phyloP scores from a whole-genome alignment of 495 filamentous ascomycete genomes.

The Penicillium waksmanii region DNA sequence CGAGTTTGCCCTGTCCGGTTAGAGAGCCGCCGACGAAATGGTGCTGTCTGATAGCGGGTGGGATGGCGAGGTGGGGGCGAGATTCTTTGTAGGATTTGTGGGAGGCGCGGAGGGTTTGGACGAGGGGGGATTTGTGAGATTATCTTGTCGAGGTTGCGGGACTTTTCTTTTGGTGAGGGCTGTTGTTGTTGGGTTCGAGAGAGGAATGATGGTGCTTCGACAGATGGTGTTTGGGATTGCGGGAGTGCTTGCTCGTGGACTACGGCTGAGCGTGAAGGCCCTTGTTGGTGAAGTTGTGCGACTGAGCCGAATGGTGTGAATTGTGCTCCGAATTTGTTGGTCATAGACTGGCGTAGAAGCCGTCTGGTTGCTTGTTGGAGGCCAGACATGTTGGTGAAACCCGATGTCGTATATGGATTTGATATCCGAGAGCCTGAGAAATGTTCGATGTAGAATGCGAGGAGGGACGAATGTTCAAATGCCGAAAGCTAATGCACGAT shows the following conservation, averaged over 20 bases:
- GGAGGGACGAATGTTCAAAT: not conserved
- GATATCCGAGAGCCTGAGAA: not conserved
- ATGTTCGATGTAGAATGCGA: not conserved
- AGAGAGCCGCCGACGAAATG: slow-evolving; percentile 55
- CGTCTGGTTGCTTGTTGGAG: slow-evolving; percentile 14
- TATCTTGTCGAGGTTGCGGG: slow-evolving; percentile 55
- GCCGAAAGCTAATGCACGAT: slow-evolving; percentile 18
- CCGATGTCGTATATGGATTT: not conserved
- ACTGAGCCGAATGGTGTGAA: slow-evolving; percentile 6
- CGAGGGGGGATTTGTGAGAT: slow-evolving; percentile 73
- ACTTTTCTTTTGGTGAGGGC: not conserved
- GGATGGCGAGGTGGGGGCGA: slow-evolving; percentile 59
- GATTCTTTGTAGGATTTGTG: slow-evolving; percentile 66
- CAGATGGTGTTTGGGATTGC: slow-evolving; percentile 20
- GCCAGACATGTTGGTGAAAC: slow-evolving; percentile 12
- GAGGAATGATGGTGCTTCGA: slow-evolving; percentile 16
- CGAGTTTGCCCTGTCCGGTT: slow-evolving; percentile 69
- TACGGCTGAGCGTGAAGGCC: slow-evolving; percentile 30
- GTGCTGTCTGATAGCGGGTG: slow-evolving; percentile 29
- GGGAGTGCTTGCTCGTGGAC: slow-evolving; percentile 35
- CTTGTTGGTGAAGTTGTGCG: slow-evolving; percentile 30
- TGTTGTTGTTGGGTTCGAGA: not conserved
- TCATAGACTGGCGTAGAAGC: slow-evolving; percentile 15
- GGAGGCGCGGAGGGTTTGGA: slow-evolving; percentile 63
- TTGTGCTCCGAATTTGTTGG: not conserved